phyloP scores from a whole-genome alignment of 2,329 filamentous ascomycete genomes.

The Echinosphaeria canescens region DNA sequence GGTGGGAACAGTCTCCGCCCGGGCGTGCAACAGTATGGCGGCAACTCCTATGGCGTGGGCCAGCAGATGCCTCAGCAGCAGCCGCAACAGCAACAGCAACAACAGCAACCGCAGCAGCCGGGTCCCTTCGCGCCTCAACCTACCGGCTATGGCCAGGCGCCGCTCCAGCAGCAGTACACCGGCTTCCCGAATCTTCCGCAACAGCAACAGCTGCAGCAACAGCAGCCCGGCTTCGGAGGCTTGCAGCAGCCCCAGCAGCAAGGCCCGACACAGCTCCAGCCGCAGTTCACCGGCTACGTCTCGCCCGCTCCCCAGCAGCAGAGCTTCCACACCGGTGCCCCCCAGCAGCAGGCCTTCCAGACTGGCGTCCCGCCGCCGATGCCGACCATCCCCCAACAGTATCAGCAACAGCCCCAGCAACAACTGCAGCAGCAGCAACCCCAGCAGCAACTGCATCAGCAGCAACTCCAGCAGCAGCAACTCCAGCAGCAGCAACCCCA shows the following conservation, averaged over 20 bases:
- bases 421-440: slow-evolving; percentile 23
- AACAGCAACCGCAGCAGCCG: slow-evolving; percentile 25
- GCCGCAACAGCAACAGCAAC: slow-evolving; percentile 25
- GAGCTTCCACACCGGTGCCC: slow-evolving; percentile 35
- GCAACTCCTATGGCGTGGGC: slow-evolving; percentile 23
- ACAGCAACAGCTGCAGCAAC: too few relatives aligned
- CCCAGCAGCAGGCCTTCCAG: too few relatives aligned
- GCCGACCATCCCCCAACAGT: slow-evolving; percentile 34
- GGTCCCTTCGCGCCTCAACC: slow-evolving; percentile 33
- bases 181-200: too few relatives aligned
- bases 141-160: slow-evolving; percentile 31
- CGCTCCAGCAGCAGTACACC: slow-evolving; percentile 33
- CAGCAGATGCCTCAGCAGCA: slow-evolving; percentile 37
- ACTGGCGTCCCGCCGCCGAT: too few relatives aligned
- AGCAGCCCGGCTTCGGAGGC: slow-evolving; percentile 32
- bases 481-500: slow-evolving; percentile 26
- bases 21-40: slow-evolving; percentile 36
- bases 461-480: slow-evolving; percentile 20
- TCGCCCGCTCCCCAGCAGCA: slow-evolving; percentile 26
- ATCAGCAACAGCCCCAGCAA: slow-evolving; percentile 32
- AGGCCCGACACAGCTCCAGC: slow-evolving; percentile 28
- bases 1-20: slow-evolving; percentile 59
- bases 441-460: slow-evolving; percentile 24
- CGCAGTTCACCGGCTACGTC: slow-evolving; percentile 45
- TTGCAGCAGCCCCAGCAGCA: slow-evolving; percentile 16